A percentile compares a stretch with the other conserved stretches of the same genome.
These are phyloP conservation scores for Sporothrix inflata DNA, from an alignment of 2,329 filamentous ascomycete species.

Conservation along the genomic window DNA sequence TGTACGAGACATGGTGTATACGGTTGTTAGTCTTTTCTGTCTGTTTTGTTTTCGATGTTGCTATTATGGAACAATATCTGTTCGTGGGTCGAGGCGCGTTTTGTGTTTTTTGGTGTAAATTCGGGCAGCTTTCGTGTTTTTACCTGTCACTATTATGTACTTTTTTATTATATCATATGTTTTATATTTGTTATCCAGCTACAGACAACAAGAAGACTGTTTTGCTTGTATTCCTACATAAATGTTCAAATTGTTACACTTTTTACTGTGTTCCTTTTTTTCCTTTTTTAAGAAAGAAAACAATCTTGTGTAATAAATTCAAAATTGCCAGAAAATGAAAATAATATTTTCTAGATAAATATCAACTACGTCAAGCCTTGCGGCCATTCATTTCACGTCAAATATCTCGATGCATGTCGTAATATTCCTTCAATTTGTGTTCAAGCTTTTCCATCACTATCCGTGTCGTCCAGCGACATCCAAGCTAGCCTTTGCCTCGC, in stretches of 20 bases:
- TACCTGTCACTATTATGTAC: neutral
- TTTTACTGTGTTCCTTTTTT: neutral
- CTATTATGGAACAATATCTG: neutral
- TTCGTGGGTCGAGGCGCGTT: neutral
- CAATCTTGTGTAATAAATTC: too few relatives aligned
- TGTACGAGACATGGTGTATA: neutral
- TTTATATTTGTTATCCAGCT: neutral
- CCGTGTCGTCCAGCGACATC: neutral
- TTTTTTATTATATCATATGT: neutral
- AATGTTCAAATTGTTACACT: neutral
- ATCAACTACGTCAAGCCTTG: too few relatives aligned
- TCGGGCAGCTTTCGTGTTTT: neutral
- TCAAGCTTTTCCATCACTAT: neutral
- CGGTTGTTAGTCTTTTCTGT: neutral
- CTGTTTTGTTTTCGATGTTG: neutral
- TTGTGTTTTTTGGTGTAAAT: slow-evolving; percentile 2
- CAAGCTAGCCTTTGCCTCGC: neutral
- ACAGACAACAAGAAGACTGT: neutral
- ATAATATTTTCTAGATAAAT: too few relatives aligned
- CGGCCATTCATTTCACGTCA: too few relatives aligned
- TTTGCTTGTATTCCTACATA: neutral
- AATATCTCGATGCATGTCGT: too few relatives aligned
- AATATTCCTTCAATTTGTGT: neutral
- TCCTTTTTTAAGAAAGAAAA: too few relatives aligned
- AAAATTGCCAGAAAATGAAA: too few relatives aligned